These are phyloP conservation scores for Setaria viridis DNA, from an alignment of 202 grass and related monocot genomes.

Conservation along the genomic window DNA sequence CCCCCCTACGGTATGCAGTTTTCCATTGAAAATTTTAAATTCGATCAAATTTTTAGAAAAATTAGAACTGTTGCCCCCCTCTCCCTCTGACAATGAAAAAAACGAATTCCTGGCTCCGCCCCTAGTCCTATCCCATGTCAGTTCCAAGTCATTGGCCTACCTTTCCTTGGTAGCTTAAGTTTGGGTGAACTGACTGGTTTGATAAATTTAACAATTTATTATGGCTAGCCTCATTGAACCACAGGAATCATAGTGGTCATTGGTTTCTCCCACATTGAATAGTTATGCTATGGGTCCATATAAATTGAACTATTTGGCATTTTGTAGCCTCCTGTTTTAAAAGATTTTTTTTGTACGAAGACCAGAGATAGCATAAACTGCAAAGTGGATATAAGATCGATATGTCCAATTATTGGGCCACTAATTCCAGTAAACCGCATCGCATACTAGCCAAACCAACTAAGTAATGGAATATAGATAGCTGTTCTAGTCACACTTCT, in stretches of 20 bases:
- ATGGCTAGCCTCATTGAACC: not conserved
- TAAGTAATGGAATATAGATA: not conserved
- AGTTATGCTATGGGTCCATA: not conserved
- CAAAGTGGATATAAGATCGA: not conserved
- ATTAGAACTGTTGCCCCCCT: no score
- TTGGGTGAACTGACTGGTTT: not conserved
- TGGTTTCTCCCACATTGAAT: not conserved
- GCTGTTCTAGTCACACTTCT: not conserved
- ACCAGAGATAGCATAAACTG: slow-evolving; percentile 12
- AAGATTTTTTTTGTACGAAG: not conserved
- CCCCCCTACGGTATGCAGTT: no score
- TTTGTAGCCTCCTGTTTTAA: not conserved
- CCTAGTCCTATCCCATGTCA: not conserved
- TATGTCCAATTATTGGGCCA: not conserved
- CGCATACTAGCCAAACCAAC: slow-evolving; percentile 13
- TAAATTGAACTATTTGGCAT: not conserved
- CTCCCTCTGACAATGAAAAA: no score
- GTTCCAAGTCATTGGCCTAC: no score
- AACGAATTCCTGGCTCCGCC: no score
- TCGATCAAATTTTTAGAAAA: no score
- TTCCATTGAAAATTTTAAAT: no score
- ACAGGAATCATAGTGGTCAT: not conserved
- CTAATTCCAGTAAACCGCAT: slow-evolving; percentile 1
- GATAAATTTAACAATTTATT: not conserved
- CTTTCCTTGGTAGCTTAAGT: not conserved